These are phyloP conservation scores for Euphorbia schlechtendalii DNA, from an alignment of 441 rosid species.

Conservation along the genomic window DNA sequence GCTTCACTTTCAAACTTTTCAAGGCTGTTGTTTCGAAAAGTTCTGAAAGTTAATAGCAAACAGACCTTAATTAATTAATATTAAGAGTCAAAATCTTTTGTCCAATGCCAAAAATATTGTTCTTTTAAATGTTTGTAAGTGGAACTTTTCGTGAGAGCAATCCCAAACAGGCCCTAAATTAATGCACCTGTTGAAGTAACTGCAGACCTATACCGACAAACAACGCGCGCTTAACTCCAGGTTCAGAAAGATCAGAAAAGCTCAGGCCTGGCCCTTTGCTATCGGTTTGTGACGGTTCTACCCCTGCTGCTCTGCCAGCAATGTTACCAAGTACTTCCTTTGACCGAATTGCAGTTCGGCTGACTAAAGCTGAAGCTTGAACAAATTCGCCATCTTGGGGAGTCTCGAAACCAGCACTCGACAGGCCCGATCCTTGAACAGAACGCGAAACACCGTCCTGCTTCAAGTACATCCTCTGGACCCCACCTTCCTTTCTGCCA, in stretches of 20 bases:
- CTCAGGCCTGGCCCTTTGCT: slow-evolving; percentile 52
- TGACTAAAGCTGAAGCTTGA: slow-evolving; percentile 74
- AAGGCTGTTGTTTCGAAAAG: too few species aligned
- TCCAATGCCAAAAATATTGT: too few species aligned
- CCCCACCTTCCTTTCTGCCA: slow-evolving; percentile 82
- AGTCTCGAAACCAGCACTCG: slow-evolving; percentile 45
- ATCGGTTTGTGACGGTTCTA: slow-evolving; percentile 59
- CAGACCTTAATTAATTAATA: too few species aligned
- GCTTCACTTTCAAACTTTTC: too few species aligned
- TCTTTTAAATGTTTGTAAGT: too few species aligned
- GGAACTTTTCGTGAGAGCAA: too few species aligned
- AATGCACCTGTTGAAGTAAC: slow-evolving; percentile 65
- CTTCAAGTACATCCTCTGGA: slow-evolving; percentile 78
- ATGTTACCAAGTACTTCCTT: slow-evolving; percentile 53
- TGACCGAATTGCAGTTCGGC: slow-evolving; percentile 65
- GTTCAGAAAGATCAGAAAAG: slow-evolving; percentile 46
- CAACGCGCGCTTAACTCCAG: slow-evolving; percentile 79
- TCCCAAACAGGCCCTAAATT: too few species aligned
- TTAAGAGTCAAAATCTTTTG: too few species aligned
- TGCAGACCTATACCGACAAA: slow-evolving; percentile 78
- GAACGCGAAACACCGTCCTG: slow-evolving; percentile 63
- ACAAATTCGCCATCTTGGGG: slow-evolving; percentile 43
- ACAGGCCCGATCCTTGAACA: slow-evolving; percentile 52
- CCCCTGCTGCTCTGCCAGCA: slow-evolving; percentile 80
- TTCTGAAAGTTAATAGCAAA: too few species aligned